Percentiles rank a stretch among this genome's conserved stretches.
These are phyloP conservation scores for Trichoderma brevicompactum DNA, from an alignment of 2,329 filamentous ascomycete genomes.

Conservation along the genomic window DNA sequence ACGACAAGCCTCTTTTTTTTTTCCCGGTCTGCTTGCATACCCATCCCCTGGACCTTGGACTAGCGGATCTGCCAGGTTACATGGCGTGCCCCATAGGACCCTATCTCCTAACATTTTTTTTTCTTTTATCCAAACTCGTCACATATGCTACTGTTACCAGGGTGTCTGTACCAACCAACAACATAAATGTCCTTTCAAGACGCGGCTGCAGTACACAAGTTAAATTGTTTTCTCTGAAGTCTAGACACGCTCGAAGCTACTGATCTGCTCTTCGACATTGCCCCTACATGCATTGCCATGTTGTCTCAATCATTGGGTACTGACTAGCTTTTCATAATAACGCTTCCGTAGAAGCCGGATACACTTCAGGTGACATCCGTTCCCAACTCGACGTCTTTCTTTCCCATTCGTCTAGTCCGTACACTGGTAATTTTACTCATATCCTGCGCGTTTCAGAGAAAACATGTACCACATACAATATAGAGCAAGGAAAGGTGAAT, in stretches of 20 bases:
- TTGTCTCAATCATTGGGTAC: background rate
- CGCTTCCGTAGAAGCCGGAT: background rate
- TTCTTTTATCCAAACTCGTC: background rate
- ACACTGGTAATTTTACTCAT: background rate
- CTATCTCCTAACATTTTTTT: background rate
- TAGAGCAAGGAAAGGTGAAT: conserved; percentile 1
- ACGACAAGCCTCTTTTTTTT: background rate
- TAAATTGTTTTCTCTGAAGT: background rate
- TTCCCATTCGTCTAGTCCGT: conserved; percentile 11
- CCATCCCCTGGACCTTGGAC: conserved; percentile 10
- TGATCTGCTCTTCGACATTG: background rate
- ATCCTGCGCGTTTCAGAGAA: background rate
- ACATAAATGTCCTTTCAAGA: background rate
- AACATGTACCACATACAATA: background rate
- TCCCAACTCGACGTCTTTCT: background rate
- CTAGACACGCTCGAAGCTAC: background rate
- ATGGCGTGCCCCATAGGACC: background rate
- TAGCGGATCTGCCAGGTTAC: conserved; percentile 21
- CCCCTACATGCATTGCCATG: background rate
- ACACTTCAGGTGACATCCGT: background rate
- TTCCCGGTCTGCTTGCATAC: conserved; percentile 15
- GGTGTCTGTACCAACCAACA: background rate
- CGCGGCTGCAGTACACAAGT: background rate
- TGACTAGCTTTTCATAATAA: background rate
- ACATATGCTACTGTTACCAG: background rate